Base-by-base conservation (phyloP, 2,329 filamentous ascomycete species). In the Monosporascus cannonballus region DNA sequence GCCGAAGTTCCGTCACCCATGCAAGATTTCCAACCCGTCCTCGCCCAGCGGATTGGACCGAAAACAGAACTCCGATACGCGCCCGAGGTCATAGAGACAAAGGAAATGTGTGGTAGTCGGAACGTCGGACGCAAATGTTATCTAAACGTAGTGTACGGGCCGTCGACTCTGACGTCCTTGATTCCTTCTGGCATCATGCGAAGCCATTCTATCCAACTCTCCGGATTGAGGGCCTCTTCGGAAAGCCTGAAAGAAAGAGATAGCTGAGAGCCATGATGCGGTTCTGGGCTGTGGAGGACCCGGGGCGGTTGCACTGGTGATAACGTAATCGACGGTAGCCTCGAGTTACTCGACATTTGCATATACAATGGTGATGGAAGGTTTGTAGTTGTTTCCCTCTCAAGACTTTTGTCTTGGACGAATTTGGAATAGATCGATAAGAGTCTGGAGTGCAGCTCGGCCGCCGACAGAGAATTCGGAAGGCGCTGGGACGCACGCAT, bases 151-250 rank as follows among this genome's bases (percentile, higher is more conserved):
- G 67, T 67, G 55, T 69, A 78, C 20, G 77, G 76, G 3, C 76
- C 76, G 24, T 83, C 79, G 44, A 82, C 73, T 64, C 76, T 78
- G 51, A 82, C 71, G 53, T 82, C 79, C 58, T 70, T 75, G 57
- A 83, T 74, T 7, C 78, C 76, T 52, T 81, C 78, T 2, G 80
- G 80, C 73, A 83, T 79, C 61, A 78, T 69, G 22, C 80, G 75
- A 56, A 84, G 65, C 79, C 80, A 83, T 60, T 83, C 79, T 51
- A 75, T 71, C 79, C 80, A 82, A 51, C 68, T 75, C 49, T 83
- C 78, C 50, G 76, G 63, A 54, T 79, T 75, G 54, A 80, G 66
- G 30, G 72, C 71, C 24, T 79, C 77, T 41, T 81, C 78, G 2
- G 72, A 71, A 42, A 83, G 64, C 25, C 74, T 71, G 51, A 83